Evolutionary conservation across 1,284 basidiomycete species (phyloP).

Genomic region (Ceratobasidium sp.): DNA sequence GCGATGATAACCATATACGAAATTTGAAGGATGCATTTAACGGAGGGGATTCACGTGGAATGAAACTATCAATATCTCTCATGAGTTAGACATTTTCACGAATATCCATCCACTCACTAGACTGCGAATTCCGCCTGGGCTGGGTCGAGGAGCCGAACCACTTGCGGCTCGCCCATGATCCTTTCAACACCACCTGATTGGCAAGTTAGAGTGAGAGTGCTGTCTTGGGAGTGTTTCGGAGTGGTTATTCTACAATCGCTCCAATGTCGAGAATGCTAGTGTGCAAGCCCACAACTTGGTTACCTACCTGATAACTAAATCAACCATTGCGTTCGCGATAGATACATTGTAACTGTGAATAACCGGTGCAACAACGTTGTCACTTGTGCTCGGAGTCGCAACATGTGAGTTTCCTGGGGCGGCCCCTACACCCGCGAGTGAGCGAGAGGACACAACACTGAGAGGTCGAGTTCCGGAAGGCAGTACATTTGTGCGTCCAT

Average conservation of each 20-base stretch:
- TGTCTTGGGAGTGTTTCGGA: conserved; percentile 16
- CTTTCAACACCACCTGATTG: conserved; percentile 26
- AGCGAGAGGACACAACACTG: background rate
- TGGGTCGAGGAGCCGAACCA: background rate
- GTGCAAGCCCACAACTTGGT: background rate
- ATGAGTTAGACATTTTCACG: background rate
- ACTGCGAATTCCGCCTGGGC: conserved; percentile 4
- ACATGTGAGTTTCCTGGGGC: background rate
- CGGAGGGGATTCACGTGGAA: conserved; percentile 29
- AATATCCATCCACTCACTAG: conserved; percentile 12
- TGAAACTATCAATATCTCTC: conserved; percentile 1
- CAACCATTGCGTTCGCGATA: background rate
- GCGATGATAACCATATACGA: conserved; percentile 20
- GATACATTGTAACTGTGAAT: conserved; percentile 4
- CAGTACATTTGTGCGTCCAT: background rate
- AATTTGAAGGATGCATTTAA: conserved; percentile 13
- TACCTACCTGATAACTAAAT: conserved; percentile 9
- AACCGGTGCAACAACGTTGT: background rate
- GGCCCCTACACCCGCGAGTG: background rate
- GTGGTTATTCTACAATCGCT: background rate
- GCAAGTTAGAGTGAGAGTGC: conserved; percentile 21
- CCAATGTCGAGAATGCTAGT: background rate
- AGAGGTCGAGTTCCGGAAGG: background rate
- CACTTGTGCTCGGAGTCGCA: background rate
- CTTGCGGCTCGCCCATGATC: conserved; percentile 20